phyloP scores from a whole-genome alignment of 164 flowering plant genomes.

The Magnolia officinalis region DNA sequence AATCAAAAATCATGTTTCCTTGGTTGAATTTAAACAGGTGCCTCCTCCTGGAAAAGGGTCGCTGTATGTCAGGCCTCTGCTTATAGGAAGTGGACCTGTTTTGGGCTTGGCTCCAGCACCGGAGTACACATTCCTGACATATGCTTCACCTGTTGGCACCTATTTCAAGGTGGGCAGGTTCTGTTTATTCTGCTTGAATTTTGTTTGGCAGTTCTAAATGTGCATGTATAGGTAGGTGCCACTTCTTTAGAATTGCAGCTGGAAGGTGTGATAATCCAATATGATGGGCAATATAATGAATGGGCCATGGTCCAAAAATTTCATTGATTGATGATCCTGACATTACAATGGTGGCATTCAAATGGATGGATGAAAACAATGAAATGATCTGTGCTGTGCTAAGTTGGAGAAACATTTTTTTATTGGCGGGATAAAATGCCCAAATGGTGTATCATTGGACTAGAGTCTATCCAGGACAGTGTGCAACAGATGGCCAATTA shows the following conservation, averaged over 20 bases:
- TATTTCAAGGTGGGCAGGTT: slow-evolving; percentile 65
- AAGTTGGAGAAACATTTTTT: no score
- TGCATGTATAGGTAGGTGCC: no score
- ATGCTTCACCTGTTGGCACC: slow-evolving; percentile 87
- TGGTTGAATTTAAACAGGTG: slow-evolving; percentile 36
- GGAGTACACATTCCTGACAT: slow-evolving; percentile 72
- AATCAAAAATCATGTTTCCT: not conserved
- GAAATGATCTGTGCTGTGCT: no score
- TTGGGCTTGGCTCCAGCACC: slow-evolving; percentile 82
- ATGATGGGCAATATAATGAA: no score
- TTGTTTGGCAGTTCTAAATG: not conserved
- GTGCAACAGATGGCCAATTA: no score
- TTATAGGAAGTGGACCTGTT: slow-evolving; percentile 76
- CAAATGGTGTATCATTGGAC: no score
- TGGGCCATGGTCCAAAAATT: no score
- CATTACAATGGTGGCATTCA: no score
- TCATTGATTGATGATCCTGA: no score
- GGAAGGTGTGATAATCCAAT: not conserved
- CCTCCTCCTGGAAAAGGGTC: slow-evolving; percentile 95
- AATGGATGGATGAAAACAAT: no score
- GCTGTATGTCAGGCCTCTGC: slow-evolving; percentile 76
- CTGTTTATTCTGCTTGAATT: not conserved
- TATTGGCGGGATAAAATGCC: no score
- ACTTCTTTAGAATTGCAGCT: not conserved
- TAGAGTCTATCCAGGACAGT: no score